Conservation (phyloP, 352 stramenopile genomes). For the Globisporangium megalacanthum region DNA sequence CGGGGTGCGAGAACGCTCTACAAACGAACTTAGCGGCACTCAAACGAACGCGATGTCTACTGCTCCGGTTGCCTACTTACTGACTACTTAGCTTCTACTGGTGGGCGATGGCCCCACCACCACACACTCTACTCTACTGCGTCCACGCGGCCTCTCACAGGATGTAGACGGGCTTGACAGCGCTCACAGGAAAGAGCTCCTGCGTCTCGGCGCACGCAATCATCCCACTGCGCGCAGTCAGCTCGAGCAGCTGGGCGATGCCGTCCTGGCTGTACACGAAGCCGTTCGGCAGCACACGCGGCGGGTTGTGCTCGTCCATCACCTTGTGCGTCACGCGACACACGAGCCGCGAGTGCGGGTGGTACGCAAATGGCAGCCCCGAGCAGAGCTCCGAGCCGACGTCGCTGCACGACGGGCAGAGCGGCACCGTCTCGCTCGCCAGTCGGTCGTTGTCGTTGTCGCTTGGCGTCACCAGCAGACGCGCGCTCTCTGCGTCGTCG, state of each 20-base stretch:
- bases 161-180: constrained; percentile 79
- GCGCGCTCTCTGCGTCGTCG: constrained; percentile 8
- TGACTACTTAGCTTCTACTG: not conserved
- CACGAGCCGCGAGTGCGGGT: constrained; percentile 78
- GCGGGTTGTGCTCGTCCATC: constrained; percentile 85
- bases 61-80: not conserved
- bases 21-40: not conserved
- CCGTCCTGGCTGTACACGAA: constrained; percentile 79
- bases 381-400: constrained; percentile 53
- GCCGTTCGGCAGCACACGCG: constrained; percentile 74
- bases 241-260: constrained; percentile 48
- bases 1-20: not conserved
- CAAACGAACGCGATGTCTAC: not conserved
- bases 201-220: constrained; percentile 75
- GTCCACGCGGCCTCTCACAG: constrained; percentile 21
- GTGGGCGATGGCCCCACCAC: not conserved
- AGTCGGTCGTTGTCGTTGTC: not conserved
- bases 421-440: constrained; percentile 20
- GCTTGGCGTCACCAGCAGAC: not conserved
- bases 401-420: constrained; percentile 75
- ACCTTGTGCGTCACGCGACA: constrained; percentile 73
- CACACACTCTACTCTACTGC: not conserved
- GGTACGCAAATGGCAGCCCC: constrained; percentile 65
- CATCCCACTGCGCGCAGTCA: constrained; percentile 29
- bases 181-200: constrained; percentile 47